Base-by-base conservation (phyloP, 1,284 basidiomycete species). In the Irpex rosettiformis region DNA sequence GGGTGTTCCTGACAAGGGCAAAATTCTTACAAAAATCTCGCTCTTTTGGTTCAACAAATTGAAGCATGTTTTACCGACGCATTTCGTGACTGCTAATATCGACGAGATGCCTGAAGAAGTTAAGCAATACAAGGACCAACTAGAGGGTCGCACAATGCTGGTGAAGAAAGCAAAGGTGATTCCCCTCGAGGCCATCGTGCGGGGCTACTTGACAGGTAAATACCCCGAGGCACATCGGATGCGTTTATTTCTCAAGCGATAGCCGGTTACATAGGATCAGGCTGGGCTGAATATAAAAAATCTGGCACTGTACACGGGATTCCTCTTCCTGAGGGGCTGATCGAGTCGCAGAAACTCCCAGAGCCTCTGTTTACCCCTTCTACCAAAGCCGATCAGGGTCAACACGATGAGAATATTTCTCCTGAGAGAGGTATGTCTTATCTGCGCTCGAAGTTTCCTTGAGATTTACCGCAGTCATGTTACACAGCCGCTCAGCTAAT, bases 391-490 rank as follows among this genome's bases (percentile, higher is more conserved):
- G 95, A 96, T 60, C 88, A 93, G 68, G 97, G 97, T 4, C 82
- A 84, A 42, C 96, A 99, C 70, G 96, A 99, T 72, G 96, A 98
- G 73, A 99, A 99, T 73, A 98, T 99, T 63, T 94, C 96, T 56
- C 94, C 95, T 91, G 56, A 58, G 59, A 59, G 13, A 21, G 47
- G 56, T 22, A 27, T 27, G 49, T 16, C 29, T 45, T 33, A 8
- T 60, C 52, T 53, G 49, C 21, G 52, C 52, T 27, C n/a, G n/a
- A n/a, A n/a, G 24, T 33, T 43, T 18, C 49, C 29, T 37, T 64
- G 18, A 66, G 52, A 27, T 49, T 24, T 16, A 57, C 33, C 55
- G 25, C 10, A 24, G 27, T 47, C 25, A n/a, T 5, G 40, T 16
- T 30, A n/a, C 42, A 49, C 65, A 91, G 88, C 88, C 13, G 78